Conservation (phyloP, 1,284 basidiomycete species). For the Cryptococcus jaspeensis region DNA sequence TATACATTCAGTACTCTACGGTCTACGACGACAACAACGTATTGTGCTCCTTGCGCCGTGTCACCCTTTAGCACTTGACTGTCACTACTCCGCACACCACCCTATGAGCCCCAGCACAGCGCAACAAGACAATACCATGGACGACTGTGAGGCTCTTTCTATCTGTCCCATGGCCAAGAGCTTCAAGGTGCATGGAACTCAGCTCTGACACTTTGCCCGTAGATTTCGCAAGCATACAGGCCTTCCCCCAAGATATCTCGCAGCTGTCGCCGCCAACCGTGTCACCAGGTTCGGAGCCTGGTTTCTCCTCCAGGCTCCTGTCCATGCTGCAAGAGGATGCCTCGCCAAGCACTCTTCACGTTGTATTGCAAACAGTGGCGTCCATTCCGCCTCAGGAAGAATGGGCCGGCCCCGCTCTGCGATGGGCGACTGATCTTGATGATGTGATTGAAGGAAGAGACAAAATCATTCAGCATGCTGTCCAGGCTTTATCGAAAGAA, state of each 20-base stretch:
- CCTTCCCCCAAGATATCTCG: conserved; percentile 1
- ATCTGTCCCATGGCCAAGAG: neutral
- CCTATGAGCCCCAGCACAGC: too few relatives aligned
- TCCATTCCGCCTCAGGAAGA: neutral
- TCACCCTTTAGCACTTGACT: neutral
- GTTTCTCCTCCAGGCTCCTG: neutral
- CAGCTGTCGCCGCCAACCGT: neutral
- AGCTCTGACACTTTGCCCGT: too few relatives aligned
- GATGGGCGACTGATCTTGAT: conserved; percentile 4
- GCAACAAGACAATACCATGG: neutral
- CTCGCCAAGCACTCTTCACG: conserved; percentile 1
- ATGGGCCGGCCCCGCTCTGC: neutral
- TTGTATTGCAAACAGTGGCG: conserved; percentile 1
- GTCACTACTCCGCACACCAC: neutral
- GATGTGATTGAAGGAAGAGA: neutral
- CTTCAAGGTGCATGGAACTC: neutral
- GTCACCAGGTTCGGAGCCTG: neutral
- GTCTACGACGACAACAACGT: too few relatives aligned
- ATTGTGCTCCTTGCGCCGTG: too few relatives aligned
- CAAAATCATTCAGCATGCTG: neutral
- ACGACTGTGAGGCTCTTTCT: conserved; percentile 3
- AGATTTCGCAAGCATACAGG: neutral
- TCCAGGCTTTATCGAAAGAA: conserved; percentile 2
- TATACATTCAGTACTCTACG: too few relatives aligned
- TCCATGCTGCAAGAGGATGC: neutral